Base-by-base conservation (phyloP, 2,329 filamentous ascomycete species). In the Sporothrix globosa region DNA sequence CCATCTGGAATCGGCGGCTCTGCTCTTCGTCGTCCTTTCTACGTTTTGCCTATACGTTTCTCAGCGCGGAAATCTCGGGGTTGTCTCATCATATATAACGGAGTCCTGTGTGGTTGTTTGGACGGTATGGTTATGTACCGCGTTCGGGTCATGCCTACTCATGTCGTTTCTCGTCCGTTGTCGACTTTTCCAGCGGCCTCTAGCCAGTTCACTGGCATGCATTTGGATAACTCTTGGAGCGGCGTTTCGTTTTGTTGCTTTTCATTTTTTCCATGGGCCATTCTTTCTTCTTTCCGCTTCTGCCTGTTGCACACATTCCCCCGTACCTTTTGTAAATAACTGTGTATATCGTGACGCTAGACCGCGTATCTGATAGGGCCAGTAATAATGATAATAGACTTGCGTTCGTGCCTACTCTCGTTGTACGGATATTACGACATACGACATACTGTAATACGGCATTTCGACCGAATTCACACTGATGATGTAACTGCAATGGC, bases 341-440 rank as follows among this genome's bases (percentile, higher is more conserved):
- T 63, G 19, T 39, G 52, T 53, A 48, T 50, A 67, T 39, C 19
- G 61, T 44, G 17, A 50, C 61, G 61, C 61, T 65, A 24, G 61
- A 65, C 19, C n/a, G 61, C 44, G 44, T 34, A 21, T 27, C 61
- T 7, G n/a, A 17, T 17, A 50, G 50, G 14, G 17, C 41, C 24
- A 30, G 44, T 34, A 65, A 48, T 65, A 65, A 65, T 65, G 61
- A 65, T 65, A 65, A 65, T 65, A 34, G 61, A 65, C 61, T 4
- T 65, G 17, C 27, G 9, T 65, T 50, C 24, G 41, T 39, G 21
- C 58, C 58, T 46, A 39, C 58, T n/a, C 11, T 14, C n/a, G 7
- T n/a, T 17, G 17, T 48, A 10, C 41, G 34, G 34, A 34, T 34
- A 34, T 6, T 17, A 48, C 14, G 44, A 48, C 14, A 17, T 34